phyloP scores from a whole-genome alignment of 768 basidiomycete genomes.

The Leccinum sublutescens region DNA sequence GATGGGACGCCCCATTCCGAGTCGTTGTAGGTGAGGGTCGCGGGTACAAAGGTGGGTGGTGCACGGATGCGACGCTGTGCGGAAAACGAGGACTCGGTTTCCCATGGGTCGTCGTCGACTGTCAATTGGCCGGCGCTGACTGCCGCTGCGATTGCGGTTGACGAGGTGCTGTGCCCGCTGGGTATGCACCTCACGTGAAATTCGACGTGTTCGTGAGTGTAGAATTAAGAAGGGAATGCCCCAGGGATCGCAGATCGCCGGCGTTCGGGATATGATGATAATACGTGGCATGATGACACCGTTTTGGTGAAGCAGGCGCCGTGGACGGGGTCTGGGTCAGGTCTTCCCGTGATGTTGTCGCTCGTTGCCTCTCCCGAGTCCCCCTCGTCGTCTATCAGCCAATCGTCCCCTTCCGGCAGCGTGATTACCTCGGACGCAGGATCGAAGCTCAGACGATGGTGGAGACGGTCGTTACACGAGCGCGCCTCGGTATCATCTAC shows the following conservation, averaged over 20 bases:
- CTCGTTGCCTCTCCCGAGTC: slow-evolving; percentile 24
- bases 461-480: slow-evolving; percentile 36
- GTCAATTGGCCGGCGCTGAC: slow-evolving; percentile 34
- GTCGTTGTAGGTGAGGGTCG: slow-evolving; percentile 45
- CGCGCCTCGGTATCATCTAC: slow-evolving; percentile 44
- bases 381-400: slow-evolving; percentile 54
- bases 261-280: slow-evolving; percentile 79
- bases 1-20: slow-evolving; percentile 29
- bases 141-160: too few relatives aligned
- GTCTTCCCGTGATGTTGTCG: slow-evolving; percentile 25
- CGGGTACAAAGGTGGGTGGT: slow-evolving; percentile 61
- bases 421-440: slow-evolving; percentile 86
- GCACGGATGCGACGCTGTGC: slow-evolving; percentile 33
- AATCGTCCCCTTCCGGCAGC: slow-evolving; percentile 72
- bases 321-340: slow-evolving; percentile 16
- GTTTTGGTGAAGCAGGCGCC: slow-evolving; percentile 40
- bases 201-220: neutral
- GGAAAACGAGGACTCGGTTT: slow-evolving; percentile 42
- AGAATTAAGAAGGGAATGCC: slow-evolving; percentile 41
- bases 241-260: slow-evolving; percentile 54
- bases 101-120: slow-evolving; percentile 36
- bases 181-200: too few relatives aligned
- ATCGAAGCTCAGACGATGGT: slow-evolving; percentile 75
- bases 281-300: slow-evolving; percentile 75
- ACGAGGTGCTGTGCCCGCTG: too few relatives aligned